Conservation (phyloP, 345 rosid species). For the Linum lewisii region DNA sequence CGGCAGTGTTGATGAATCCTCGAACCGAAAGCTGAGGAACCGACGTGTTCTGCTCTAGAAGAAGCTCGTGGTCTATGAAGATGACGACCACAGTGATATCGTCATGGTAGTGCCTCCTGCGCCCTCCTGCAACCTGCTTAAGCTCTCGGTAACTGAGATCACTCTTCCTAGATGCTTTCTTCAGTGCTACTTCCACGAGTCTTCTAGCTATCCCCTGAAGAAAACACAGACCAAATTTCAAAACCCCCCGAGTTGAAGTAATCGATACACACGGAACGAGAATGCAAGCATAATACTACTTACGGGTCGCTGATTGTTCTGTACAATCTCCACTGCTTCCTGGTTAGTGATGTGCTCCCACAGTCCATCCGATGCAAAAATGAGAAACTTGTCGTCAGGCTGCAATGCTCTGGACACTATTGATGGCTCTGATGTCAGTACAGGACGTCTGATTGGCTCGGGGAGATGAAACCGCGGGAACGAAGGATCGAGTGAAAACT, state of each 20-base stretch:
- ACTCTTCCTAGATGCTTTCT: slow-evolving; percentile 60
- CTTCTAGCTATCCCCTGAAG: slow-evolving; percentile 71
- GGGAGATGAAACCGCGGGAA: slow-evolving; percentile 78
- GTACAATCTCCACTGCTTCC: slow-evolving; percentile 73
- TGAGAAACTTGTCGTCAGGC: slow-evolving; percentile 67
- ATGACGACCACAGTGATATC: slow-evolving; percentile 84
- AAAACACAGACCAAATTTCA: not conserved
- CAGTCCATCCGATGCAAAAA: slow-evolving; percentile 95
- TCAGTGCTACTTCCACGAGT: slow-evolving; percentile 62
- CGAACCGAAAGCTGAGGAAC: slow-evolving; percentile 57
- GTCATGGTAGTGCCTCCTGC: slow-evolving; percentile 63
- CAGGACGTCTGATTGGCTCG: slow-evolving; percentile 67
- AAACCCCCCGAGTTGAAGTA: not conserved
- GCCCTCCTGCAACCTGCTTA: slow-evolving; percentile 52
- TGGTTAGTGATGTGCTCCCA: slow-evolving; percentile 85
- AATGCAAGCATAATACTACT: too few species aligned
- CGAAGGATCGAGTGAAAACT: slow-evolving; percentile 76
- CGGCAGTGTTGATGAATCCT: slow-evolving; percentile 49
- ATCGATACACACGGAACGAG: too few species aligned
- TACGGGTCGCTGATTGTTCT: slow-evolving; percentile 61
- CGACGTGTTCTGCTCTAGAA: slow-evolving; percentile 22
- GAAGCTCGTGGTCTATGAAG: slow-evolving; percentile 56
- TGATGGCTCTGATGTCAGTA: slow-evolving; percentile 72
- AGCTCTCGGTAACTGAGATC: slow-evolving; percentile 60
- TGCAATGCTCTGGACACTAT: slow-evolving; percentile 46